Base-by-base conservation (phyloP, 140 eudicot species). In the Senecio squalidus region DNA sequence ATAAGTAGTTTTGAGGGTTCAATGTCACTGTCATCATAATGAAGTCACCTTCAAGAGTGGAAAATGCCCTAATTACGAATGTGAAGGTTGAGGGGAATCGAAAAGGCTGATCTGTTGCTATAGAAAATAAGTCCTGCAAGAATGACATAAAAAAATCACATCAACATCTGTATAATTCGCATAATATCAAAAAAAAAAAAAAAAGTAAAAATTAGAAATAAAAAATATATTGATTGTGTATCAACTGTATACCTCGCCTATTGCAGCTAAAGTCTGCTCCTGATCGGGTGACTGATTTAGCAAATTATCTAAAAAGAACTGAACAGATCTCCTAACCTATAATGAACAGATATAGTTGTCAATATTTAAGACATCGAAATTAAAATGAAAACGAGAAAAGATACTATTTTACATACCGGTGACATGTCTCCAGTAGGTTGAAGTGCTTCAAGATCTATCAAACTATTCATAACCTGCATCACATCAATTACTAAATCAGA, bases 341-440 rank as follows among this genome's bases (percentile, higher is more conserved):
- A 51, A 52, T 55, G 4, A 45, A 55, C 22, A 55, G 4, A 20
- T 33, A 31, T 65, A 21, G 14, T 18, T 18, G 15, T 33, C 28
- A 17, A 9, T 7, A 7, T 9, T 10, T 28, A 56, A 50, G 58
- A 56, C 36, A 49, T 18, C 22, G 16, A 34, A 59, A 53, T 53
- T 9, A 3, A 47, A 21, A 68, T 13, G 36, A 17, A 45, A n/a
- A n/a, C n/a, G n/a, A n/a, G n/a, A n/a, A n/a, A n/a, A 68, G 17
- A 38, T 28, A 24, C 21, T 46, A 41, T 13, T 45, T 33, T 36
- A 58, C 96, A 62, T 82, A 92, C 98, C 51, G 98, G 43, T 60
- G 95, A 74, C 82, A 92, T 23, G 73, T 92, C 98, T 69, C 98
- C 98, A 18, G 98, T 92, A 40, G 98, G 98, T 76, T 92, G 93